Percentiles rank a stretch among this genome's conserved stretches.
phyloP scores from a whole-genome alignment of 1,284 basidiomycete species.

The Xanthoconium separans region DNA sequence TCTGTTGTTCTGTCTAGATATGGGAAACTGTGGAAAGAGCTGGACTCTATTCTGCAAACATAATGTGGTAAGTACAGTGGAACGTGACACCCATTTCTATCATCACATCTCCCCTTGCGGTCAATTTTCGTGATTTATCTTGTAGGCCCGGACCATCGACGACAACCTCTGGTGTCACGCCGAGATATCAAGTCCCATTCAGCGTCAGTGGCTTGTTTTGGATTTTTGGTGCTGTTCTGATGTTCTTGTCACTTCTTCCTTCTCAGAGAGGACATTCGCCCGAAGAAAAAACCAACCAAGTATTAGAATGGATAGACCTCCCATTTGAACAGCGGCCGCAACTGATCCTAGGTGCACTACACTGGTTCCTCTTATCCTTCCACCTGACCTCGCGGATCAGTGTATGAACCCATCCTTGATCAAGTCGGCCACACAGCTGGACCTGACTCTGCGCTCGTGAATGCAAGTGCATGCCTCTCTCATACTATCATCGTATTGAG shows the following conservation, averaged over 20 bases:
- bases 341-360: constrained; percentile 62
- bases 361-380: too few relatives aligned
- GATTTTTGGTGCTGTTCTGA: neutral
- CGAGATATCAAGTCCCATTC: constrained; percentile 77
- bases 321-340: constrained; percentile 62
- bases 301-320: constrained; percentile 69
- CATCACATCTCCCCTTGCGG: neutral
- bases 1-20: constrained; percentile 48
- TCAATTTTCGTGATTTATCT: too few relatives aligned
- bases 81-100: neutral
- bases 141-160: constrained; percentile 76
- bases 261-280: constrained; percentile 4
- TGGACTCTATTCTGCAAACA: constrained; percentile 70
- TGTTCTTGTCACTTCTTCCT: neutral
- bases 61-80: constrained; percentile 76
- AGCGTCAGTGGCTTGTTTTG: constrained; percentile 37
- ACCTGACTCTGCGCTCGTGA: too few relatives aligned
- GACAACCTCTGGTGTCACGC: constrained; percentile 58
- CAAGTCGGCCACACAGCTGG: too few relatives aligned
- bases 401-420: too few relatives aligned
- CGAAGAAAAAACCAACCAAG: constrained; percentile 44
- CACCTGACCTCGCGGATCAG: too few relatives aligned
- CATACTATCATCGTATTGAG: too few relatives aligned
- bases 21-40: constrained; percentile 82
- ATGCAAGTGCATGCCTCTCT: too few relatives aligned